Evolutionary conservation across 352 stramenopile species (phyloP), one percentile per base, ranked within the genome.

Genomic region (Globisporangium yorkense): DNA sequence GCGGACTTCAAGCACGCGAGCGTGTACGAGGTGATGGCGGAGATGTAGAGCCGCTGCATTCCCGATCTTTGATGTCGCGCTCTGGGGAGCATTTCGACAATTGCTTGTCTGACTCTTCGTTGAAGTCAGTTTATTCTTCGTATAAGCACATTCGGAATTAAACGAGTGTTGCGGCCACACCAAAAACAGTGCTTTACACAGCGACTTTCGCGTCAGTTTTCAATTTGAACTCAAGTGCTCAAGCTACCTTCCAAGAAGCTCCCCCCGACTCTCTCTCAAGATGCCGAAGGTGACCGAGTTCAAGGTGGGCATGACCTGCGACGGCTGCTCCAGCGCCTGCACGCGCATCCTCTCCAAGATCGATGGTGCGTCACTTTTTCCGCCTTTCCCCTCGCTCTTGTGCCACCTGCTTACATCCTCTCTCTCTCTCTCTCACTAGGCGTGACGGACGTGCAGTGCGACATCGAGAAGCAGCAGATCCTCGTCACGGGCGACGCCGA

Each of bases 271-370:
- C n/a, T 46, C 9, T 7, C n/a, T 46, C 51, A 69, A 50, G 31
- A 92, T 88, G 79, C 47, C 70, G 31, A 80, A 80, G 46, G 72
- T 80, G 57, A 90, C 79, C n/a, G 83, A 92, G 56, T 96, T 96
- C 74, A 94, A 92, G 72, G 86, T 94, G 57, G 83, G 84, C 66
- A 95, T 95, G 86, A 92, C 83, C 43, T 96, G 87, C 77, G 84
- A 92, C 35, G 87, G 85, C 72, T 96, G 86, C 81, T 94, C 84
- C 55, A 88, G 72, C 68, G 86, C 88, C 62, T 88, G 85, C 78
- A 92, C 85, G 60, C 84, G 86, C 67, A 96, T 96, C 65, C 83
- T 96, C 51, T 87, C 44, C 66, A 95, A 96, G 79, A 92, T 96
- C 60, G 77, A 89, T 56, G 87, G 83, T 91, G 63, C 63, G 69